Conservation (phyloP, 2,329 filamentous ascomycete genomes). For the Arachnomyces sp. region DNA sequence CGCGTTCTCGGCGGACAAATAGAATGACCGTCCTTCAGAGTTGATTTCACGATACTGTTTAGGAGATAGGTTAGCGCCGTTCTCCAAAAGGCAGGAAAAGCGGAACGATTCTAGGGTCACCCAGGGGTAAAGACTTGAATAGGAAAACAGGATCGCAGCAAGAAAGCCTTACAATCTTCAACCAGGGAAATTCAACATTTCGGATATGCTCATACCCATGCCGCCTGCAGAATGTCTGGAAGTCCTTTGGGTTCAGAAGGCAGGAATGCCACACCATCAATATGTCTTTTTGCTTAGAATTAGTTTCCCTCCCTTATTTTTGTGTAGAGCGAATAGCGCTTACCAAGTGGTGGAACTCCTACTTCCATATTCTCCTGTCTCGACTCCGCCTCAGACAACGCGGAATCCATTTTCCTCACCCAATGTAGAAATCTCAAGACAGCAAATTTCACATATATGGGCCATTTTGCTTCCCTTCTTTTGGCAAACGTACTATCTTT, state of each 20-base stretch:
- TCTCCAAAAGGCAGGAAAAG: too few species aligned
- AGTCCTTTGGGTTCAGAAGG: conserved; percentile 26
- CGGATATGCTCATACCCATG: background rate
- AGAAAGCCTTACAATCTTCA: conserved; percentile 7
- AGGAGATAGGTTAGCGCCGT: too few species aligned
- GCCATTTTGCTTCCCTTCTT: conserved; percentile 12
- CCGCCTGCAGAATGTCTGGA: conserved; percentile 8
- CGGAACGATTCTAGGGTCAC: too few species aligned
- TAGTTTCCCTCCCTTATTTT: background rate
- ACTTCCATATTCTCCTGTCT: too few species aligned
- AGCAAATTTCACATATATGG: conserved; percentile 10
- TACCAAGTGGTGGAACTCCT: conserved; percentile 1
- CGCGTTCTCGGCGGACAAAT: too few species aligned
- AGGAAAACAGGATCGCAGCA: too few species aligned
- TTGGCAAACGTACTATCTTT: conserved; percentile 8
- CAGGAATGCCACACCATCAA: conserved; percentile 34
- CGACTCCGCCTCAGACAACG: background rate
- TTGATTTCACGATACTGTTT: too few species aligned
- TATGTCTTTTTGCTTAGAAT: conserved; percentile 19
- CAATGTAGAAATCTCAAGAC: conserved; percentile 11
- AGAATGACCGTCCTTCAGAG: too few species aligned
- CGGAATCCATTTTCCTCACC: conserved; percentile 4
- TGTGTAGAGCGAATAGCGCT: background rate
- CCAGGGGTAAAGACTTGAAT: too few species aligned
- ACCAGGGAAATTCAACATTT: conserved; percentile 12